These are phyloP conservation scores for Heracleum sosnowskyi DNA, from an alignment of 129 eudicot genomes.

Conservation along the genomic window DNA sequence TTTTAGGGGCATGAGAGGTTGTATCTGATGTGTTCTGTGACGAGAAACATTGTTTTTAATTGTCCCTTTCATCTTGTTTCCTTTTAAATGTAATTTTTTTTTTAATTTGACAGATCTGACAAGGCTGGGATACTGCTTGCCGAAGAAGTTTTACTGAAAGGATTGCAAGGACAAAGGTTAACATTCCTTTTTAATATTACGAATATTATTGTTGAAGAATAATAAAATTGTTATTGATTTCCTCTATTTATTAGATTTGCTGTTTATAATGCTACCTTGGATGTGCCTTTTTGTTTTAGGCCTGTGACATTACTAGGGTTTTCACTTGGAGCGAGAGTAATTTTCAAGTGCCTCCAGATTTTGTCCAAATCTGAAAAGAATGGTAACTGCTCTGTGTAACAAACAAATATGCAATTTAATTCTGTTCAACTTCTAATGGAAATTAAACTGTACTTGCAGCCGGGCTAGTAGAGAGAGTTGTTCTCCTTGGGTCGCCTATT, in stretches of 20 bases:
- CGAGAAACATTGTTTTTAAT: background rate
- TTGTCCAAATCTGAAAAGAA: slow-evolving; percentile 54
- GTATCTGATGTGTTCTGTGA: background rate
- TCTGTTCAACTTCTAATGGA: slow-evolving; percentile 12
- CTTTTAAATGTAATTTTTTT: background rate
- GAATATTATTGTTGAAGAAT: background rate
- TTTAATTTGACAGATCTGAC: slow-evolving; percentile 53
- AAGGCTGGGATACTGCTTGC: slow-evolving; percentile 98
- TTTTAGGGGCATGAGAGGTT: background rate
- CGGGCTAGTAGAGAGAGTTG: slow-evolving; percentile 88
- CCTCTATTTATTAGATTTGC: background rate
- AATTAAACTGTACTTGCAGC: slow-evolving; percentile 34
- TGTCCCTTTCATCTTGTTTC: background rate
- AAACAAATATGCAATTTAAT: slow-evolving; percentile 7
- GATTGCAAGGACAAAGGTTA: slow-evolving; percentile 92
- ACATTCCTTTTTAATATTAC: background rate
- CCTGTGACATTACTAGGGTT: slow-evolving; percentile 95
- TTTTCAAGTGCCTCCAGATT: slow-evolving; percentile 86
- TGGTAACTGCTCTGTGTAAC: slow-evolving; percentile 32
- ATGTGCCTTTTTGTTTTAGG: slow-evolving; percentile 37
- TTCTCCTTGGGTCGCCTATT: slow-evolving; percentile 93
- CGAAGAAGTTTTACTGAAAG: slow-evolving; percentile 82
- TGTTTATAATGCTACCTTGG: background rate
- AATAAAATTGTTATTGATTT: slow-evolving; percentile 9
- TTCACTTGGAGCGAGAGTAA: slow-evolving; percentile 93